Conservation (phyloP, 257 asterid species). For the Ajuga chamaepitys region DNA sequence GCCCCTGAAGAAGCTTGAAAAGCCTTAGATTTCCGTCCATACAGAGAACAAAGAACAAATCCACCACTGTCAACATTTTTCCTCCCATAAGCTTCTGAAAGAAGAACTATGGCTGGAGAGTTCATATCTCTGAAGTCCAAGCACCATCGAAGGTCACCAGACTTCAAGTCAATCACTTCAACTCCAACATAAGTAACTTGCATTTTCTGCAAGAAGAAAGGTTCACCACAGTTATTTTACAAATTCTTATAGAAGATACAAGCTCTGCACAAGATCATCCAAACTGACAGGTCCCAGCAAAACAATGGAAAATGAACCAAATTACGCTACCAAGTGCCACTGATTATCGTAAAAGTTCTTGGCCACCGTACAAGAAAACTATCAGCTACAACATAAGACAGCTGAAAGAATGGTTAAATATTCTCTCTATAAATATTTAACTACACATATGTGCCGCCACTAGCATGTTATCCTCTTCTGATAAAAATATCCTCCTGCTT, state of each 20-base stretch:
- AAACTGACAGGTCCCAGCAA: slow-evolving; percentile 1
- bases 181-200: slow-evolving; percentile 82
- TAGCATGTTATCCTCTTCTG: neutral
- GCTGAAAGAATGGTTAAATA: neutral
- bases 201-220: slow-evolving; percentile 61
- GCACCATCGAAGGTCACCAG: slow-evolving; percentile 97
- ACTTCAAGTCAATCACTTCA: slow-evolving; percentile 72
- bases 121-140: slow-evolving; percentile 98
- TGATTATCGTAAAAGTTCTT: neutral
- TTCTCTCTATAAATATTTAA: neutral
- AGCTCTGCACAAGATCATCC: neutral
- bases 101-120: slow-evolving; percentile 77
- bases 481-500: neutral
- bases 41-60: slow-evolving; percentile 82
- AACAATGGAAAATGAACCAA: neutral
- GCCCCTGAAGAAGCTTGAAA: slow-evolving; percentile 97
- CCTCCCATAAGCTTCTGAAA: slow-evolving; percentile 79
- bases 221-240: slow-evolving; percentile 1
- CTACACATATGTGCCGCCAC: slow-evolving; percentile 1
- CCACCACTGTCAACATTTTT: slow-evolving; percentile 67
- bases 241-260: neutral
- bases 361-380: neutral
- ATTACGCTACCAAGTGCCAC: neutral
- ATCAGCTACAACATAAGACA: neutral
- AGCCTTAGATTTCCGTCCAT: slow-evolving; percentile 98